These are phyloP conservation scores for Celoporthe dispersa DNA, from an alignment of 2,329 filamentous ascomycete genomes.

Conservation along the genomic window DNA sequence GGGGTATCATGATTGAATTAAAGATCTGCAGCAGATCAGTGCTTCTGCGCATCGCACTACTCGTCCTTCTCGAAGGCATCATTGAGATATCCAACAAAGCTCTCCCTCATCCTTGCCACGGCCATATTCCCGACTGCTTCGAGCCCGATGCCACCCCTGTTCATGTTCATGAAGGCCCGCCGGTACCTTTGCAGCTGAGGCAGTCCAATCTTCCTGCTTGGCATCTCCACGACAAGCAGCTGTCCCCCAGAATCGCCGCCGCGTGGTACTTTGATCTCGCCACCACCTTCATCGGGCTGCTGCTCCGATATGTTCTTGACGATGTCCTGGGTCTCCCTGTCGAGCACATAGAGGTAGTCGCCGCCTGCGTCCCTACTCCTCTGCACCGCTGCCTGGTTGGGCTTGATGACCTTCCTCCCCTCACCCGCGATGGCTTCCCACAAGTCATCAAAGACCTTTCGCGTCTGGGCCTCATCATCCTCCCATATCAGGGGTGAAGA, in stretches of 20 bases:
- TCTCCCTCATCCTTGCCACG: slow-evolving; percentile 60
- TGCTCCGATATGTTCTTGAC: slow-evolving; percentile 71
- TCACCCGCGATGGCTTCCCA: slow-evolving; percentile 76
- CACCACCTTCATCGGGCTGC: slow-evolving; percentile 68
- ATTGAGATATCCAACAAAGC: slow-evolving; percentile 70
- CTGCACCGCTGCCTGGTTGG: slow-evolving; percentile 76
- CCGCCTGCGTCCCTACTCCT: slow-evolving; percentile 64
- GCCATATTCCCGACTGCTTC: slow-evolving; percentile 60
- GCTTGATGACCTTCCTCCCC: slow-evolving; percentile 65
- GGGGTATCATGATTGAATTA: slow-evolving; percentile 26
- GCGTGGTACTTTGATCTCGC: slow-evolving; percentile 57
- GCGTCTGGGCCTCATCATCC: slow-evolving; percentile 66
- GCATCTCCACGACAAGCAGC: slow-evolving; percentile 66
- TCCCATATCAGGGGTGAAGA: slow-evolving; percentile 81
- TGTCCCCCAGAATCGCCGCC: slow-evolving; percentile 41
- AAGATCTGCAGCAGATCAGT: background rate
- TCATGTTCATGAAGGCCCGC: slow-evolving; percentile 77
- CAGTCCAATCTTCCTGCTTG: slow-evolving; percentile 67
- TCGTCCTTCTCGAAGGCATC: slow-evolving; percentile 65
- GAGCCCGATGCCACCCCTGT: slow-evolving; percentile 68
- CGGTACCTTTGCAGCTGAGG: slow-evolving; percentile 78
- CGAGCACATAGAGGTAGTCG: slow-evolving; percentile 80
- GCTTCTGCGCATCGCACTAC: slow-evolving; percentile 35
- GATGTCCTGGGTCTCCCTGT: slow-evolving; percentile 78
- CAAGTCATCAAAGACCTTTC: slow-evolving; percentile 63